Base-by-base conservation (phyloP, 805 yeast genomes). In the Naumovozyma castellii region DNA sequence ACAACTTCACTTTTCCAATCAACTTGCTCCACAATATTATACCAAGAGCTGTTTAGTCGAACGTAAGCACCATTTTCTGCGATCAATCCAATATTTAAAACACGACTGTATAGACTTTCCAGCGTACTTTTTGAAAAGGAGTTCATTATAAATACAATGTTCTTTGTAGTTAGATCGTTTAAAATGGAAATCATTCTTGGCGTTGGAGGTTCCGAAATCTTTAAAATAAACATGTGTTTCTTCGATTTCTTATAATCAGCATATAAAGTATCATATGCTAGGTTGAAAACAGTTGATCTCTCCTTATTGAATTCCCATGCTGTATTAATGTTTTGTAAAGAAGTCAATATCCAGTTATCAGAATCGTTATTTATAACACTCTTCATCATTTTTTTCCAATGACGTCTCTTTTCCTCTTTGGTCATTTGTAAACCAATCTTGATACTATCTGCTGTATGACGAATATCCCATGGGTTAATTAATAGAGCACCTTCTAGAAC, bases 31-130 rank as follows among this genome's bases (percentile, higher is more conserved):
- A 76, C 75, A 17, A 81, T 66, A 2, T 81, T 69, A 36, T 72
- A 61, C 94, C 94, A 85, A 10, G 66, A 61, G 47, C 57, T 52
- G 16, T 73, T 71, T 15, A 76, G 52, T 56, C 73, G 78, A 27
- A 90, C 69, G 51, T 73, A 85, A 0, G 86, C 94, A 29, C 97
- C 97, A 54, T 81, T 80, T 59, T 88, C 97, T 1, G 96, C 94
- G 46, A 90, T 78, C 38, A 90, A 66, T 0, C 97, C 97, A 22
- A 88, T 53, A 32, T 75, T 75, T 1, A 81, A 75, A 3, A 77
- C 71, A 48, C 85, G 72, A 15, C 80, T 69, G 62, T 80, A 87
- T 39, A 76, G 63, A 40, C 84, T 68, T 44, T 81, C 84, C 53
- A 88, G 62, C 32, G 79, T 84, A 1, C 69, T 60, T 43, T 81